Evolutionary conservation across 148 eudicot species (phyloP), one percentile per base, ranked within the genome.

Genomic region (Gaultheria prostrata): DNA sequence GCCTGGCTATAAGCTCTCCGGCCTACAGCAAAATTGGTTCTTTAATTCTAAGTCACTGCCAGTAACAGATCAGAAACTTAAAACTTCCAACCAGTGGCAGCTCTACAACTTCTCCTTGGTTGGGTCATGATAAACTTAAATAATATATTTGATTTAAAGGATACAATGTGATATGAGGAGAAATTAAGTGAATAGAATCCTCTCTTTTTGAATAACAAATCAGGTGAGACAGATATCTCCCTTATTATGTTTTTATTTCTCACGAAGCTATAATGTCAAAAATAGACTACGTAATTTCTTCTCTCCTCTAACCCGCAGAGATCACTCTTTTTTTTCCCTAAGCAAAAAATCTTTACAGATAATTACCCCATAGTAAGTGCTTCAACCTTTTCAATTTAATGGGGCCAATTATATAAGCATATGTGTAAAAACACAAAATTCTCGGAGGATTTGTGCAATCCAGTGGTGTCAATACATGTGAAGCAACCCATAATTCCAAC

Each of bases 1-100:
- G 98, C 76, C 92, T 92, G 72, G 95, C 98, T 75, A 97, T 92
- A 78, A 97, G 98, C 91, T 97, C 95, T 48, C 98, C 98, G 87
- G 99, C 96, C 99, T 97, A 85, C 71, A 88, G 43, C 78, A 82
- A 49, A 85, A 80, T n/a, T 57, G 20, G 20, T 30, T 46, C 80
- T 82, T 82, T 67, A 71, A 35, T 33, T 71, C 46, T 33, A 6
- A 71, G 7, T 33, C 49, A 30, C 67, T 33, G 32, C 35, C 63
- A 48, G 51, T 46, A 21, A 50, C 17, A 50, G 11, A 84, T 39
- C 43, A 39, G 43, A 61, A 65, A 20, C 33, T 63, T 3, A 28
- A 67, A 67, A 26, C 24, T 28, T 28, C 72, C 71, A 11, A 65
- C 3, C 33, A 65, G 71, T 11, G 32, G 71, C 1, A 28, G 71